Base-by-base conservation (phyloP, 805 yeast genomes). In the Yamadazyma tumulicola region DNA sequence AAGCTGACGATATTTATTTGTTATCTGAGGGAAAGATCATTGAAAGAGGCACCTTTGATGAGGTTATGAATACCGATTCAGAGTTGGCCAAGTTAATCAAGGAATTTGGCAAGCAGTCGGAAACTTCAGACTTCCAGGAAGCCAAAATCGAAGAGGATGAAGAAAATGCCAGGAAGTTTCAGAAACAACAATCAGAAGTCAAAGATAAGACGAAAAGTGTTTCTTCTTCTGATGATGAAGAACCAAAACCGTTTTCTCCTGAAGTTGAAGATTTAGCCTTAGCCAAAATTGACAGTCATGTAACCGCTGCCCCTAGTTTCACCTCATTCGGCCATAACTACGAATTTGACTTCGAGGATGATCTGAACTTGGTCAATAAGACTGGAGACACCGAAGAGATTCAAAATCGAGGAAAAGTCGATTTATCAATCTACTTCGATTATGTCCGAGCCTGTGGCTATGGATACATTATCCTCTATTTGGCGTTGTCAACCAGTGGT, bases 11-110 rank as follows among this genome's bases (percentile, higher is more conserved):
- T 29, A 63, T 62, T 27, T 55, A 51, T 29, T 50, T 61, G 36
- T 48, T 65, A 37, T 49, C 47, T 23, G 42, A 36, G 15, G 62
- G 63, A 5, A 40, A 47, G 13, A 55, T 64, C 15, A 38, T 47
- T n/a, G 71, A 65, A 39, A 41, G 51, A n/a, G 67, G 86, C 9
- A 61, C 67, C 6, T 82, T 72, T 51, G 51, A 60, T 6, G 71
- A 72, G 21, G 68, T 77, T 12, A 53, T 73, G 68, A 63, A 41
- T 1, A 47, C 46, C 11, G 54, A 53, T 10, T 59, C 69, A 1
- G 61, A 57, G 7, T 56, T 74, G 20, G 55, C 57, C 4, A 41
- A 44, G 11, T 49, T 64, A 40, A 55, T 61, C 26, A 42, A 39
- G 6, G 69, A 63, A 30, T 61, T 55, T 37, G 59, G 62, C 9